phyloP scores from a whole-genome alignment of 2,329 filamentous ascomycete genomes.

The Pleoardoris graminearum region DNA sequence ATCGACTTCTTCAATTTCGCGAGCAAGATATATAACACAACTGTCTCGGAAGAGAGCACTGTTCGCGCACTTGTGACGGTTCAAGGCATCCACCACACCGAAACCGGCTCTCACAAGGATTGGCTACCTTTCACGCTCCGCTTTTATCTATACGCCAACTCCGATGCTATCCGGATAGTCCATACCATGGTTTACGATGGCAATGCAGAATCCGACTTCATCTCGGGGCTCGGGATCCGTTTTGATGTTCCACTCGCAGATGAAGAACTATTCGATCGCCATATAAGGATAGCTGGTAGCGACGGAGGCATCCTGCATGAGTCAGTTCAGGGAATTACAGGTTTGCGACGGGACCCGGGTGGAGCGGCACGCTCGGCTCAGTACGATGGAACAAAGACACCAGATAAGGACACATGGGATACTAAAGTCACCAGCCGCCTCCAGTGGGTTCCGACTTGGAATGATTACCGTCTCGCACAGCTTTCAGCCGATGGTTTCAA shows the following conservation, averaged over 20 bases:
- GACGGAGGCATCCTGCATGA: constrained; percentile 61
- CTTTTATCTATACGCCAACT: constrained; percentile 63
- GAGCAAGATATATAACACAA: constrained; percentile 57
- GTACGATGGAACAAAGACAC: constrained; percentile 52
- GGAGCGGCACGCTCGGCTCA: constrained; percentile 55
- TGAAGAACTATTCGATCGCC: constrained; percentile 61
- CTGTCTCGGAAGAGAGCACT: constrained; percentile 50
- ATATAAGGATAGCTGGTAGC: constrained; percentile 60
- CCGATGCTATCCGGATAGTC: constrained; percentile 58
- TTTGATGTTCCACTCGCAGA: constrained; percentile 59
- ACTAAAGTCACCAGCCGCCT: constrained; percentile 51
- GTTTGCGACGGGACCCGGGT: constrained; percentile 61
- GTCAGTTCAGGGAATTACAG: constrained; percentile 63
- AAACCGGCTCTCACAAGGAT: constrained; percentile 44
- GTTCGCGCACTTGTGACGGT: constrained; percentile 55
- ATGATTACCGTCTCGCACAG: constrained; percentile 61
- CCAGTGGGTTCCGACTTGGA: constrained; percentile 63
- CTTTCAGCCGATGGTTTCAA: constrained; percentile 64
- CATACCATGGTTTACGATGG: constrained; percentile 63
- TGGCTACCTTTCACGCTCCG: constrained; percentile 61
- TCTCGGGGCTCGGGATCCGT: constrained; percentile 58
- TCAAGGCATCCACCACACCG: constrained; percentile 42
- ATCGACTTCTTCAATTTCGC: constrained; percentile 53
- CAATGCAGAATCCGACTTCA: constrained; percentile 54
- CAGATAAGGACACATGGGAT: constrained; percentile 54